These are phyloP conservation scores for Podaxis mareebaensis DNA, from an alignment of 768 basidiomycete species.

Conservation along the genomic window DNA sequence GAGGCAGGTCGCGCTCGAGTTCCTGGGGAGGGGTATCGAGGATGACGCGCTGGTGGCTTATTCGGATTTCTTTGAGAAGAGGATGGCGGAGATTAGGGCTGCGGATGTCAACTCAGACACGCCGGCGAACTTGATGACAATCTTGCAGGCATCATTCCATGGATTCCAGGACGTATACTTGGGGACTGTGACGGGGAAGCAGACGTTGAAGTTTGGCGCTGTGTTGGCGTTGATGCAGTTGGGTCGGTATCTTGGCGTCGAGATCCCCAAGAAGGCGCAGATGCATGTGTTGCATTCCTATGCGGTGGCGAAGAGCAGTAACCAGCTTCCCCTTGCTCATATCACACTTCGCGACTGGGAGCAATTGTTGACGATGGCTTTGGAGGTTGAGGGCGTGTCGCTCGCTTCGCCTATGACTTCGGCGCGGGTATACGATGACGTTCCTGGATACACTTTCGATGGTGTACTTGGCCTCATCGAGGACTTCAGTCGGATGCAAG, in stretches of 20 bases:
- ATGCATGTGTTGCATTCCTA: conserved; percentile 5
- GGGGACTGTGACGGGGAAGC: background rate
- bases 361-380: conserved; percentile 1
- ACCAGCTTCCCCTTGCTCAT: background rate
- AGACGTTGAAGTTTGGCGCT: background rate
- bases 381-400: background rate
- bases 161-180: background rate
- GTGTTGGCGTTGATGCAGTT: background rate
- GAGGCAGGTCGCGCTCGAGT: background rate
- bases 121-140: background rate
- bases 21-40: background rate
- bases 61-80: background rate
- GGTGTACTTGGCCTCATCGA: conserved; percentile 4
- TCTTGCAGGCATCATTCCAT: background rate
- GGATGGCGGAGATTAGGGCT: background rate
- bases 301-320: background rate
- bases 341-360: conserved; percentile 3
- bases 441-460: conserved; percentile 8
- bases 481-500: background rate
- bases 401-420: background rate
- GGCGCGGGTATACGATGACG: background rate
- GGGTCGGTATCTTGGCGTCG: background rate
- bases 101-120: background rate
- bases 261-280: background rate
- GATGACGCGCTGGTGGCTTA: background rate